Base-by-base conservation (phyloP, 2,329 filamentous ascomycete genomes). In the Colletotrichum acutatum region DNA sequence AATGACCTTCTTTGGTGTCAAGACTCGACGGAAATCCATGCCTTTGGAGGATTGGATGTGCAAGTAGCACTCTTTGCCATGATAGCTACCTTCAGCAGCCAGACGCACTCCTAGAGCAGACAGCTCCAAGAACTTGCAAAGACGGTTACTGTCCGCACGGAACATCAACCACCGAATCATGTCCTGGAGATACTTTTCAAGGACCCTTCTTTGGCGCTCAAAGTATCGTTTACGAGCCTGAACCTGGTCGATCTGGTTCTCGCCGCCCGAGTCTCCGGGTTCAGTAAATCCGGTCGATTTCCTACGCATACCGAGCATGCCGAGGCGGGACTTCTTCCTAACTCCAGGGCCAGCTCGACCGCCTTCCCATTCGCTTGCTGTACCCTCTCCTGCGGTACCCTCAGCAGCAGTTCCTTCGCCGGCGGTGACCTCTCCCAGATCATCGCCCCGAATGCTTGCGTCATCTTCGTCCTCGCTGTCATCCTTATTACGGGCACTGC, bases 121-220 rank as follows among this genome's bases (percentile, higher is more conserved):
- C 9, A 99, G 86, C 81, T 99, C 97, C 2, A 99, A 86, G 81
- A 99, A 99, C 76, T 97, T 97, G 84, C 97, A 99, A 4, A 99
- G 87, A 11, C 97, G 91, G 79, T 98, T 98, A 83, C 95, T 98
- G 82, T 98, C 96, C 7, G 97, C 92, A 58, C 96, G 91, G 84
- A 99, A 99, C 83, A 99, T 98, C 78, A 99, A 91, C 90, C 96
- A 98, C 67, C 94, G 92, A 73, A 98, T 96, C 91, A 98, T 95
- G 78, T 96, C 93, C 75, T 96, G 94, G 24, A 99, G 86, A 80
- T 99, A 99, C 61, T 91, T 91, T 80, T 98, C 97, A 37, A 99
- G 86, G 80, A 94, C 94, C 77, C 91, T 93, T 69, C 96, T 90
- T 82, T 98, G 95, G 74, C 90, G 91, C 77, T 97, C 94, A 53